Evolutionary conservation across 805 yeast species (phyloP), one percentile per base, ranked within the genome.

Genomic region (Lipomyces yamanashiensis): DNA sequence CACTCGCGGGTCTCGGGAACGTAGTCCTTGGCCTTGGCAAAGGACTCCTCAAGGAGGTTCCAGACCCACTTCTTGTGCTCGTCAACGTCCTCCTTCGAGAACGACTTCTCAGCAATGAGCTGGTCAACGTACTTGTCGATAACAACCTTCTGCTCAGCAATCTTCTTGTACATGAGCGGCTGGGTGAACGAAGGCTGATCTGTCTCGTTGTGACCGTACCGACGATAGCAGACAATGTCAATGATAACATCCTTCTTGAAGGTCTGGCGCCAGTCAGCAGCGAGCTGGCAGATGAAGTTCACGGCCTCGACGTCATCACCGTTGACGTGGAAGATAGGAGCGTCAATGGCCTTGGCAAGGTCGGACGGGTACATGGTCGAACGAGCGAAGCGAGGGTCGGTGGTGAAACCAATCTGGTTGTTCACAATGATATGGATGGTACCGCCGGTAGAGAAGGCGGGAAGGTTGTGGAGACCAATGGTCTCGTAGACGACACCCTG

Each of bases 401-500:
- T 95, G 70, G 99, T 95, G 86, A 95, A 95, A 79, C 99, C 99
- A 77, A 95, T 93, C 85, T 95, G 99, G 82, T 95, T 95, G 81
- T 95, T 95, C 69, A 95, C 92, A 74, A 95, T 92, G 70, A 95
- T 85, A 80, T 95, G 99, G 71, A 95, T 83, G 58, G 98, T 92
- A 83, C 99, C 99, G 82, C 99, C 99, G 54, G 98, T 92, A 57
- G 97, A 85, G 82, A 90, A 95, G 71, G 95, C 97, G 71, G 97
- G 97, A 75, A 95, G 84, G 73, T 86, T 85, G 72, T 90, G 85
- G 80, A 95, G 89, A 63, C 98, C 98, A 89, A 93, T 87, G 59
- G 99, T 93, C 82, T 95, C 99, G 80, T 95, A 95, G 63, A 95
- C 98, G 62, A 95, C 96, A 87, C 99, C 99, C 81, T 95, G 99